Conservation (phyloP, 2,329 filamentous ascomycete genomes). For the Fusarium luffae region DNA sequence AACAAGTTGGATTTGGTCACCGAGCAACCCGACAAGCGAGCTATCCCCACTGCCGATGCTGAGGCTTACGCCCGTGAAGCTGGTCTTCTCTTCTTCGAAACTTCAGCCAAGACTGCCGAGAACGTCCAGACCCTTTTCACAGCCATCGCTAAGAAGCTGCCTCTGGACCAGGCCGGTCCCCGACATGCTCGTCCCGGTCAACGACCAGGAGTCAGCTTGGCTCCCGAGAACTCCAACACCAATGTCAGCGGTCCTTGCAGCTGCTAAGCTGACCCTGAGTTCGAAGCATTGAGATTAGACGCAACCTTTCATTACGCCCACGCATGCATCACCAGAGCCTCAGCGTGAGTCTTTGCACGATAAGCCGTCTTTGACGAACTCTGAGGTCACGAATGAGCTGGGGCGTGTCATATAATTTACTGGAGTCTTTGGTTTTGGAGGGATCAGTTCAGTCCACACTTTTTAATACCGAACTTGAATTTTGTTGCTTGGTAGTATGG, state of each 20-base stretch:
- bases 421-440: slow-evolving; percentile 56
- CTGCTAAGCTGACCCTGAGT: slow-evolving; percentile 57
- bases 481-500: slow-evolving; percentile 43
- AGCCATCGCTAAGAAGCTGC: slow-evolving; percentile 96
- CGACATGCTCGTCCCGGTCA: slow-evolving; percentile 79
- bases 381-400: slow-evolving; percentile 45
- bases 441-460: slow-evolving; percentile 52
- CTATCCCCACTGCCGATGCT: slow-evolving; percentile 87
- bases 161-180: slow-evolving; percentile 94
- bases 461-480: slow-evolving; percentile 51
- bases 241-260: slow-evolving; percentile 66
- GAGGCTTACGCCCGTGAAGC: slow-evolving; percentile 96
- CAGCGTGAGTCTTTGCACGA: slow-evolving; percentile 43
- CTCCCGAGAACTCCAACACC: slow-evolving; percentile 67
- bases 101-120: slow-evolving; percentile 95
- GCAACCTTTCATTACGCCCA: slow-evolving; percentile 36
- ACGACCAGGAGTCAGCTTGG: slow-evolving; percentile 68
- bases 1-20: slow-evolving; percentile 98
- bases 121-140: slow-evolving; percentile 97
- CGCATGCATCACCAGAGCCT: slow-evolving; percentile 39
- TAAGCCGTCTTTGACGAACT: slow-evolving; percentile 43
- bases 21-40: slow-evolving; percentile 95
- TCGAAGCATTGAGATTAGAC: slow-evolving; percentile 36
- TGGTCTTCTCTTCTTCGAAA: slow-evolving; percentile 97
- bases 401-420: slow-evolving; percentile 52